Evolutionary conservation across 2,329 filamentous ascomycete species (phyloP).

Genomic region (Colletotrichum abscissum): DNA sequence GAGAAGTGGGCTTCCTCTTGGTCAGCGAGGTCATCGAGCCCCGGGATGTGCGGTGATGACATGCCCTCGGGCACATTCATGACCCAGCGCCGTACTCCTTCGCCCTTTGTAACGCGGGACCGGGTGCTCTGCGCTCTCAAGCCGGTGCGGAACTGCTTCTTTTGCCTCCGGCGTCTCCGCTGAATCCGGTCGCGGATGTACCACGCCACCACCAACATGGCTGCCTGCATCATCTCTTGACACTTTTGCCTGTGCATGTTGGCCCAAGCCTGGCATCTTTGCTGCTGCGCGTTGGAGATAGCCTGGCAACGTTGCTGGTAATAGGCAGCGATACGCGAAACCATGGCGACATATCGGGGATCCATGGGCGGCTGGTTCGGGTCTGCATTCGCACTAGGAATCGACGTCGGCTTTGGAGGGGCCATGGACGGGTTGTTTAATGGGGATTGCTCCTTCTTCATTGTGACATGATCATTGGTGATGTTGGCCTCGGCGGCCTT

Average conservation of each 20-base stretch:
- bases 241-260: conserved; percentile 58
- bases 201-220: conserved; percentile 62
- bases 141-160: conserved; percentile 53
- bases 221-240: conserved; percentile 60
- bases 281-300: conserved; percentile 58
- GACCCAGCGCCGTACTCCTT: conserved; percentile 57
- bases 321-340: conserved; percentile 58
- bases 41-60: conserved; percentile 44
- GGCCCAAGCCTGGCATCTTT: conserved; percentile 60
- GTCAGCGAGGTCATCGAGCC: conserved; percentile 45
- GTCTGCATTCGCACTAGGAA: conserved; percentile 7
- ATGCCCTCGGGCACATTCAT: conserved; percentile 50
- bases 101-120: conserved; percentile 51
- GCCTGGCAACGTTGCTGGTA: conserved; percentile 62
- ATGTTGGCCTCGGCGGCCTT: conserved; percentile 32
- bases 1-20: conserved; percentile 53
- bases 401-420: conserved; percentile 18
- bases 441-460: conserved; percentile 28
- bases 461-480: conserved; percentile 21
- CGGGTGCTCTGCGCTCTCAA: conserved; percentile 47
- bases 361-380: conserved; percentile 42
- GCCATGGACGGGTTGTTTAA: conserved; percentile 6
- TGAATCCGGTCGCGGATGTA: conserved; percentile 60
- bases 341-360: conserved; percentile 57
- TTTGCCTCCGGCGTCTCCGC: conserved; percentile 53